Evolutionary conservation across 257 asterid species (phyloP).

Genomic region (Solanum raphanifolium): DNA sequence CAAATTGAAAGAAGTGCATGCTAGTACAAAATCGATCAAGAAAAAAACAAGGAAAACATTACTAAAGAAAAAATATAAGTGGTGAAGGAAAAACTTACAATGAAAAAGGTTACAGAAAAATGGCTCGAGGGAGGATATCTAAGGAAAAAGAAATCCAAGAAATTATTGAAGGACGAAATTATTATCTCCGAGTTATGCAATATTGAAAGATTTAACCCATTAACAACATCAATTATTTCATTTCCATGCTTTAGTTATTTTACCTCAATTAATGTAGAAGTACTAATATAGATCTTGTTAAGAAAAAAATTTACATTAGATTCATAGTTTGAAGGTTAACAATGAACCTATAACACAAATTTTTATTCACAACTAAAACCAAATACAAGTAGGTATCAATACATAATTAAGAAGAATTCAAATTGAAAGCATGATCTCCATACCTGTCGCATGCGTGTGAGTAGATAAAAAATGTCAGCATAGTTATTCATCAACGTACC

Average conservation of each 20-base stretch:
- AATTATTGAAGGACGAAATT: neutral
- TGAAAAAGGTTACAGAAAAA: neutral
- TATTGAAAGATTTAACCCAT: neutral
- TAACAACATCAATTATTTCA: neutral
- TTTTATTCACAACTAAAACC: neutral
- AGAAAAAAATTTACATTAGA: neutral
- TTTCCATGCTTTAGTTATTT: neutral
- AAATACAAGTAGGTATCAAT: neutral
- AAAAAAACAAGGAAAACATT: neutral
- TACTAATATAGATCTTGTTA: neutral
- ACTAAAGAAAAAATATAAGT: neutral
- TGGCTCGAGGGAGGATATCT: neutral
- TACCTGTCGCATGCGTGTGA: slow-evolving; percentile 89
- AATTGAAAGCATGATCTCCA: neutral
- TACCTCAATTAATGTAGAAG: neutral
- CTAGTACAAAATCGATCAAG: neutral
- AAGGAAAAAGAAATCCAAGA: neutral
- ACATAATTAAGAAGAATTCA: neutral
- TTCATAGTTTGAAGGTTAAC: neutral
- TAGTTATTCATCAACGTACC: slow-evolving; percentile 75
- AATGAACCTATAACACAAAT: neutral
- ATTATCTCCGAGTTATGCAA: neutral
- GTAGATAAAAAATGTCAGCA: slow-evolving; percentile 86
- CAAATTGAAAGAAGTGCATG: neutral
- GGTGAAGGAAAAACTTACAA: neutral